Conservation (phyloP, 2,329 filamentous ascomycete species). For the Coniochaeta sp. region DNA sequence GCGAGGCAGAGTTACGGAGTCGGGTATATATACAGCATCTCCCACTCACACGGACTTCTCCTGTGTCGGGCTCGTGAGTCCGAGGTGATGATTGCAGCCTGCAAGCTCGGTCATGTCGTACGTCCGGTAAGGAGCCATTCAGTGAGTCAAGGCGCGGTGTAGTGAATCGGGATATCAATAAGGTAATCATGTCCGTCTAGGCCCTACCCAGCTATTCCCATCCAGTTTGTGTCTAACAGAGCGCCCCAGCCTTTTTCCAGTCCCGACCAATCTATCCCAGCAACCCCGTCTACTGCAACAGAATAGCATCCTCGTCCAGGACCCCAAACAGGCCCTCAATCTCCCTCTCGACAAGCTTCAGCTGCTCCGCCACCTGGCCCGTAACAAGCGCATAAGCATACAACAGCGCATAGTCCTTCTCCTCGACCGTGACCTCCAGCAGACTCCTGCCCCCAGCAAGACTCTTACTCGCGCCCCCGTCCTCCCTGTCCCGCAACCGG, state of each 20-base stretch:
- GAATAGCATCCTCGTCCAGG: conserved; percentile 49
- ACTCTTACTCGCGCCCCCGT: conserved; percentile 3
- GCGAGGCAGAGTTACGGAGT: background rate
- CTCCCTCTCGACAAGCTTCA: conserved; percentile 51
- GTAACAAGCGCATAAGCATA: conserved; percentile 81
- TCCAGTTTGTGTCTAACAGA: background rate
- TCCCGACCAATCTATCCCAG: background rate
- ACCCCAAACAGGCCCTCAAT: conserved; percentile 58
- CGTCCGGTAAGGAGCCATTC: background rate
- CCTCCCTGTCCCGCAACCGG: conserved; percentile 22
- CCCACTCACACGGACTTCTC: background rate
- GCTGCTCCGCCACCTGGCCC: conserved; percentile 57
- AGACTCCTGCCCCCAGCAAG: conserved; percentile 10
- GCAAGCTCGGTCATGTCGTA: background rate
- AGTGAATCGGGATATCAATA: background rate
- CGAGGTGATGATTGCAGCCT: background rate
- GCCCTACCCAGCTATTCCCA: background rate
- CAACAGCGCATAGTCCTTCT: conserved; percentile 80
- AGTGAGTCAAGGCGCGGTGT: background rate
- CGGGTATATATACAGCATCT: background rate
- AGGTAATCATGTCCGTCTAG: background rate
- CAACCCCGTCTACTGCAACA: conserved; percentile 37
- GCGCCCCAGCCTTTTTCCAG: background rate
- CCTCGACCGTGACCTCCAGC: conserved; percentile 41
- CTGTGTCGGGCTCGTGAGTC: background rate